Conservation (phyloP, 495 filamentous ascomycete species). For the Letharia columbiana region DNA sequence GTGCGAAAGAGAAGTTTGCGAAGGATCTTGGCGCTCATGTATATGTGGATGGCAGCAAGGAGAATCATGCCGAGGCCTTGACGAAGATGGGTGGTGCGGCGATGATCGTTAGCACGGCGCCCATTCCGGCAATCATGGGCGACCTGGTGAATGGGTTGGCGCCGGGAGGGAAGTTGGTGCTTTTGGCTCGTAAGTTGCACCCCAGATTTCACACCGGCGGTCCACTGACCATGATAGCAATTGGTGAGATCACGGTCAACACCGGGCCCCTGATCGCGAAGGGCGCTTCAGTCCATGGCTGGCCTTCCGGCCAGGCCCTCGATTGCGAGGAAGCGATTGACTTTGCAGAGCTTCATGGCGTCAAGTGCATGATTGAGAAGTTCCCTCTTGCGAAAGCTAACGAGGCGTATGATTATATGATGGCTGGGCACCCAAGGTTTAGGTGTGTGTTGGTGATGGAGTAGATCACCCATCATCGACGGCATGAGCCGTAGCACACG, state of each 20-base stretch:
- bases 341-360: slow-evolving; percentile 46
- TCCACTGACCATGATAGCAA: slow-evolving; percentile 27
- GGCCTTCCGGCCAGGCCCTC: slow-evolving; percentile 52
- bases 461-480: neutral
- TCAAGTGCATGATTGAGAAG: slow-evolving; percentile 56
- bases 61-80: slow-evolving; percentile 43
- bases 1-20: slow-evolving; percentile 50
- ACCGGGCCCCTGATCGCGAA: slow-evolving; percentile 40
- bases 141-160: slow-evolving; percentile 44
- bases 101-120: slow-evolving; percentile 52
- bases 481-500: neutral
- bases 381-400: slow-evolving; percentile 48
- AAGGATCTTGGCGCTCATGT: slow-evolving; percentile 51
- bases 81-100: slow-evolving; percentile 50
- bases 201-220: neutral
- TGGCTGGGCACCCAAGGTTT: slow-evolving; percentile 37
- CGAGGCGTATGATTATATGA: slow-evolving; percentile 39
- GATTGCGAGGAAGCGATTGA: slow-evolving; percentile 56
- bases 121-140: slow-evolving; percentile 43
- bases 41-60: slow-evolving; percentile 51
- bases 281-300: slow-evolving; percentile 45
- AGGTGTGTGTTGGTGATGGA: slow-evolving; percentile 39
- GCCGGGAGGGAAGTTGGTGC: slow-evolving; percentile 46
- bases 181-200: slow-evolving; percentile 41
- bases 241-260: slow-evolving; percentile 45